A percentile compares a stretch with the other conserved stretches of the same genome.
Evolutionary conservation across 805 yeast genomes (phyloP).

Genomic region (Cephaloascus fragrans): DNA sequence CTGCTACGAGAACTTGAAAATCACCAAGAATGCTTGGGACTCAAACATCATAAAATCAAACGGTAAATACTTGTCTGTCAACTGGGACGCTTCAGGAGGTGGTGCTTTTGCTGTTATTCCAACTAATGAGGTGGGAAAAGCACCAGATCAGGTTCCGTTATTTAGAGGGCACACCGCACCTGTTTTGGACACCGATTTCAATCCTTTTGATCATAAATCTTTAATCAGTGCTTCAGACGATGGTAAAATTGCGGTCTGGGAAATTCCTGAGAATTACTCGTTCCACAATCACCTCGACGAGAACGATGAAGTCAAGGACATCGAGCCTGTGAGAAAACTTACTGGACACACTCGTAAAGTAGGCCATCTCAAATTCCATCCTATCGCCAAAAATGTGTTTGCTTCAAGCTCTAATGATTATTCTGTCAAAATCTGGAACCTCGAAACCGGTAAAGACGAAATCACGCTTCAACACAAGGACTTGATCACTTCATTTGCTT

Average conservation of each 20-base stretch:
- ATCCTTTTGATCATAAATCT: constrained; percentile 75
- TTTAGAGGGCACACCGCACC: constrained; percentile 95
- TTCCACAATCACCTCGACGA: constrained; percentile 48
- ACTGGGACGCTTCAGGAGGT: constrained; percentile 94
- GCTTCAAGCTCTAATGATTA: constrained; percentile 90
- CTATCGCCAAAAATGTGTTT: constrained; percentile 75
- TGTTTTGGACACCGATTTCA: constrained; percentile 91
- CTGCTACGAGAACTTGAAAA: constrained; percentile 64
- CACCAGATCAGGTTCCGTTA: constrained; percentile 87
- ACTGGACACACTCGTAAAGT: constrained; percentile 90
- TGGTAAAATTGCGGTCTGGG: constrained; percentile 77
- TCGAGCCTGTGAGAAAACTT: constrained; percentile 60
- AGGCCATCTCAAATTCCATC: constrained; percentile 86
- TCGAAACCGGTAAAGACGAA: constrained; percentile 61
- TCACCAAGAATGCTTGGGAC: constrained; percentile 93
- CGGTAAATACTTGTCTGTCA: constrained; percentile 76
- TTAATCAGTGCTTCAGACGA: constrained; percentile 76
- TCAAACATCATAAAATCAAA: constrained; percentile 82
- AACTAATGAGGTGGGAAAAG: constrained; percentile 74
- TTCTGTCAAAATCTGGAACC: constrained; percentile 85
- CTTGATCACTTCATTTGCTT: constrained; percentile 85
- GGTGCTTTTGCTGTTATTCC: constrained; percentile 97
- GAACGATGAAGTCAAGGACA: constrained; percentile 52
- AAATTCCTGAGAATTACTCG: constrained; percentile 74
- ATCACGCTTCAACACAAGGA: constrained; percentile 80